A percentile compares a stretch with the other conserved stretches of the same genome.
phyloP scores from a whole-genome alignment of 768 basidiomycete genomes.

The Amylocystis lapponica region DNA sequence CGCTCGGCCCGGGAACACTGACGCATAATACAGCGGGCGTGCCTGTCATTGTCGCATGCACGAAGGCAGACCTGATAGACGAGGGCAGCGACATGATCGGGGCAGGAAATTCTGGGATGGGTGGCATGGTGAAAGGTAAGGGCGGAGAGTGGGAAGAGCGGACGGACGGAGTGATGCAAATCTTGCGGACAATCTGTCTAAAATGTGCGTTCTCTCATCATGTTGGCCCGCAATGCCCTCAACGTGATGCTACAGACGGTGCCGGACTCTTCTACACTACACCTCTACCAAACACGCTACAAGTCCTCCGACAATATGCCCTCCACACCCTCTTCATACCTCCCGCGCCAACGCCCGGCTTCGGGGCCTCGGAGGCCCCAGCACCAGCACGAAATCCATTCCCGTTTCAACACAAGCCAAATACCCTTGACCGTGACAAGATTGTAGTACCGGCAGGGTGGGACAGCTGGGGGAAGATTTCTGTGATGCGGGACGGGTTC shows the following conservation, averaged over 20 bases:
- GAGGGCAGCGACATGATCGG: conserved; percentile 67
- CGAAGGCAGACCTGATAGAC: conserved; percentile 92
- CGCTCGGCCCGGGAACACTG: conserved; percentile 79
- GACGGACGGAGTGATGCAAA: conserved; percentile 93
- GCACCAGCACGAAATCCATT: conserved; percentile 71
- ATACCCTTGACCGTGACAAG: conserved; percentile 87
- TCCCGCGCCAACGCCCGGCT: conserved; percentile 49
- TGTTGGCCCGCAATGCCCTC: neutral
- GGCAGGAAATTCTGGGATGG: conserved; percentile 74
- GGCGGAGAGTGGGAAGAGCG: conserved; percentile 93
- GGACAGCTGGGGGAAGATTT: conserved; percentile 98
- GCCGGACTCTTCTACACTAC: conserved; percentile 91
- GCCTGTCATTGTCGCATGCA: conserved; percentile 84
- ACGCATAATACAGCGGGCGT: conserved; percentile 84
- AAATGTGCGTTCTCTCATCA: conserved; percentile 59
- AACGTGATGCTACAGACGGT: conserved; percentile 33
- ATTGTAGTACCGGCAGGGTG: conserved; percentile 93
- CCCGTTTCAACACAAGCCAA: conserved; percentile 82
- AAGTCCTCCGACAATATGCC: conserved; percentile 75
- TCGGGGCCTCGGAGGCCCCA: conserved; percentile 29
- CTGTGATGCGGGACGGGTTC: conserved; percentile 85
- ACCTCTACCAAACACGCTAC: conserved; percentile 66
- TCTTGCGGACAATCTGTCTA: conserved; percentile 86
- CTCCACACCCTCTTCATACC: conserved; percentile 77
- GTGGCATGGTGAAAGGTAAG: conserved; percentile 87